Base-by-base conservation (phyloP, 139 green algal genomes). In the Ettlia oleoabundans region DNA sequence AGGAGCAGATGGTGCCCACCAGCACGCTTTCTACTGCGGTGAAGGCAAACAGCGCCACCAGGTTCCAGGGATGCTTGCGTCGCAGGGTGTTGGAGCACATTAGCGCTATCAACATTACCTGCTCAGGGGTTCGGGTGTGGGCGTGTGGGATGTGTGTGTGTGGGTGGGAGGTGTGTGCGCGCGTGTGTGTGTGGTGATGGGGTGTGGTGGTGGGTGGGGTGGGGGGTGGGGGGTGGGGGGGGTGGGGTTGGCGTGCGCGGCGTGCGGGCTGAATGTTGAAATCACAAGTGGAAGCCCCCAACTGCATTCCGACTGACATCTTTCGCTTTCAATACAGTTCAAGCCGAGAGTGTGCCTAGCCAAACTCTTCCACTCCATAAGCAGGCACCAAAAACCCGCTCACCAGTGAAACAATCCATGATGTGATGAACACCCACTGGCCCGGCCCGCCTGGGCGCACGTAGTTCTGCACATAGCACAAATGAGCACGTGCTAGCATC, bases 1-100 rank as follows among this genome's bases (percentile, higher is more conserved):
- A 89, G 33, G 86, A 80, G 38, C 79, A 84, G 71, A 91, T 87
- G 30, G 77, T 84, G 78, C 90, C 87, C 9, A 93, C 88, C 37
- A 89, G 76, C 15, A 90, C 69, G 4, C 71, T 55, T 55, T 80
- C 65, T 3, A 87, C 71, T 1, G 87, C 38, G 0, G 89, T 94
- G 80, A 94, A 24, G 10, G 61, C 61, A 10, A 37, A 52, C 7
- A 93, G 79, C 2, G 90, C 41, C 32, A 93, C 51, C 62, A 91
- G 84, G 71, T 94, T 94, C 28, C 51, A 61, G 22, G 90, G 90
- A 75, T 83, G 88, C 63, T 81, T 86, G 28, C 81, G 42, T 32
- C 88, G 80, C n/a, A 87, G 67, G 2, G 63, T 74, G 35, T 65
- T 78, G 77, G 70, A 86, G 86, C 82, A 89, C 6, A 71, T 78